Base-by-base conservation (phyloP, 2,329 filamentous ascomycete genomes). In the Coniella lustricola region DNA sequence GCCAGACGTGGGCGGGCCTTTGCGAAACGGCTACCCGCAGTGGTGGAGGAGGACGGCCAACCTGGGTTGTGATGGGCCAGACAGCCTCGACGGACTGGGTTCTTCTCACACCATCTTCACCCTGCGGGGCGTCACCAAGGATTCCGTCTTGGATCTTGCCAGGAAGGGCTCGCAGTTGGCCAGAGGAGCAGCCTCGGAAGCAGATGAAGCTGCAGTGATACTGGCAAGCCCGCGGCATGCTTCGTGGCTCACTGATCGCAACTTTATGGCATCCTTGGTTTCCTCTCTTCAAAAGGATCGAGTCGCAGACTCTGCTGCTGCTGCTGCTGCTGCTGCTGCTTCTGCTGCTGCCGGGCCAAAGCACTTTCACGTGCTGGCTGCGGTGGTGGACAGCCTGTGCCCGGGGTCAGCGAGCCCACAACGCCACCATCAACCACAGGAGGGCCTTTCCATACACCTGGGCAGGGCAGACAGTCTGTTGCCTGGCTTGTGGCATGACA, bases 321-420 rank as follows among this genome's bases (percentile, higher is more conserved):
- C n/a, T n/a, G n/a, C n/a, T n/a, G n/a, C n/a, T n/a, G n/a, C n/a
- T n/a, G n/a, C 8, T 29, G 5, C 25, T 5, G 25, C 25, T 29
- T 9, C 8, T 29, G 5, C 25, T 5, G 25, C 25, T 29, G 5
- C 25, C 35, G 46, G 22, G 40, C 33, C 25, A 41, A 13, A 56
- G 10, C 17, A n/a, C 66, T 20, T 63, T 79, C 31, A 66, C 52
- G 64, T 82, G 7, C 54, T 84, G 13, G 67, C 68, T 20, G 81
- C 74, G 12, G 73, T 80, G 4, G 73, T 81, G 22, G 80, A 84
- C 58, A 70, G 73, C 8, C 62, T 84, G 29, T 62, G 69, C 18
- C 68, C 70, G 8, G 56, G 60, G 5, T 51, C 55, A 18, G 59
- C 60, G 14, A 59, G 60, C 29, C 55, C 5, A 5, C 25, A 29